These are phyloP conservation scores for Colletotrichum destructivum DNA, from an alignment of 2,329 filamentous ascomycete species.

Conservation along the genomic window DNA sequence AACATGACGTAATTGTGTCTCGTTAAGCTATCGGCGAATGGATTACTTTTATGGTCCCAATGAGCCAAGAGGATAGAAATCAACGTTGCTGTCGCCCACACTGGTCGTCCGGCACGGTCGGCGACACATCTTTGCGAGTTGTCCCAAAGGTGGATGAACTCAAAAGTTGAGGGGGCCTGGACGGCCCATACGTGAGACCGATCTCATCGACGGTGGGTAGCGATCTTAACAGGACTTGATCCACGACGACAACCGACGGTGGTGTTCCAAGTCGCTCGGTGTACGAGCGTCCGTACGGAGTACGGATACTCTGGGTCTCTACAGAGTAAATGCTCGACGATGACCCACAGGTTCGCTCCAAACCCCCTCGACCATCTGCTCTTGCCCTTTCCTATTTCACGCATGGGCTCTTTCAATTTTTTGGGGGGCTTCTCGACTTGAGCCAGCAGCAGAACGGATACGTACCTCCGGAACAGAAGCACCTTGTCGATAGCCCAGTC, in stretches of 20 bases:
- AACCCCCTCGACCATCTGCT: not conserved
- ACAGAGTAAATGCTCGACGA: no score
- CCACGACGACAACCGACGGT: not conserved
- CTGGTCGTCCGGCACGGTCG: conserved; percentile 28
- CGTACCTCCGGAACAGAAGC: conserved; percentile 12
- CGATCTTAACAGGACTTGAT: conserved; percentile 1
- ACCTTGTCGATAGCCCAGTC: conserved; percentile 11
- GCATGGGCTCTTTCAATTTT: conserved; percentile 3
- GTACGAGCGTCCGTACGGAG: no score
- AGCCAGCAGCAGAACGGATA: conserved; percentile 14
- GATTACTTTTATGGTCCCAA: conserved; percentile 5
- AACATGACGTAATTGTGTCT: conserved; percentile 39
- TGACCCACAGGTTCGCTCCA: conserved; percentile 24
- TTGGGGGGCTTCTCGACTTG: not conserved
- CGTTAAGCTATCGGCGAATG: conserved; percentile 22
- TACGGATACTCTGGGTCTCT: not conserved
- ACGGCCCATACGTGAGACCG: not conserved
- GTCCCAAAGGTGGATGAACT: conserved; percentile 13
- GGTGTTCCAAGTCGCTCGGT: not conserved
- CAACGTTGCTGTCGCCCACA: not conserved
- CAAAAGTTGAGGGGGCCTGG: conserved; percentile 6
- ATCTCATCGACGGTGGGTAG: conserved; percentile 16
- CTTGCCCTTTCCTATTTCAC: not conserved
- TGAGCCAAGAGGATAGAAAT: conserved; percentile 15
- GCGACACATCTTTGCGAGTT: conserved; percentile 9